These are phyloP conservation scores for Prillingera fragicola DNA, from an alignment of 1,284 basidiomycete species.

Conservation along the genomic window DNA sequence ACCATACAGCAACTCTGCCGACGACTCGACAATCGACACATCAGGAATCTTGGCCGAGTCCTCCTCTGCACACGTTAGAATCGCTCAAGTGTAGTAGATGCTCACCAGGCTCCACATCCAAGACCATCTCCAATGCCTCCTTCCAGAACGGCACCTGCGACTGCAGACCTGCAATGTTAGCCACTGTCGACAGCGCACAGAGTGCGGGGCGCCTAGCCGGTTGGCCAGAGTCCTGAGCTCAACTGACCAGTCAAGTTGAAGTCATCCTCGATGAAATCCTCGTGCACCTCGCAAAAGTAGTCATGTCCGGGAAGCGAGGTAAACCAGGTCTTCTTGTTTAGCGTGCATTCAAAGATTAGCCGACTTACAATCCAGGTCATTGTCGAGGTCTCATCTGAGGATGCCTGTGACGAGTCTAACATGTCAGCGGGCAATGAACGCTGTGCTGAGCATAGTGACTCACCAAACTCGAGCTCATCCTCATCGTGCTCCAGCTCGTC, in stretches of 20 bases:
- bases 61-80: conserved; percentile 57
- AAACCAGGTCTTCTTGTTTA: conserved; percentile 64
- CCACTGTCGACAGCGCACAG: background rate
- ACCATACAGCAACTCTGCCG: conserved; percentile 94
- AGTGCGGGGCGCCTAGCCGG: too few relatives aligned
- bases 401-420: conserved; percentile 44
- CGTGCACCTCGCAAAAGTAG: conserved; percentile 95
- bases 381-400: conserved; percentile 47
- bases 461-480: conserved; percentile 40
- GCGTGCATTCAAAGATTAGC: background rate
- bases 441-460: conserved; percentile 4
- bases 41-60: conserved; percentile 74
- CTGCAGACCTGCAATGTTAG: conserved; percentile 61
- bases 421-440: background rate
- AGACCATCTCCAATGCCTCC: conserved; percentile 99
- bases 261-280: conserved; percentile 99
- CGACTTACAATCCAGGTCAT: conserved; percentile 48
- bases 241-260: conserved; percentile 78
- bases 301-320: conserved; percentile 97
- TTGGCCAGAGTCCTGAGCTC: too few relatives aligned
- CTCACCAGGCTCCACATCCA: conserved; percentile 97
- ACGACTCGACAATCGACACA: conserved; percentile 96
- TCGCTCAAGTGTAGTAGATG: background rate
- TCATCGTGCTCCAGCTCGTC: conserved; percentile 35
- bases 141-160: conserved; percentile 95